A percentile compares a stretch with the other conserved stretches of the same genome.
Conservation (phyloP, 176 grass and related monocot species). For the Pontederia paniculata region DNA sequence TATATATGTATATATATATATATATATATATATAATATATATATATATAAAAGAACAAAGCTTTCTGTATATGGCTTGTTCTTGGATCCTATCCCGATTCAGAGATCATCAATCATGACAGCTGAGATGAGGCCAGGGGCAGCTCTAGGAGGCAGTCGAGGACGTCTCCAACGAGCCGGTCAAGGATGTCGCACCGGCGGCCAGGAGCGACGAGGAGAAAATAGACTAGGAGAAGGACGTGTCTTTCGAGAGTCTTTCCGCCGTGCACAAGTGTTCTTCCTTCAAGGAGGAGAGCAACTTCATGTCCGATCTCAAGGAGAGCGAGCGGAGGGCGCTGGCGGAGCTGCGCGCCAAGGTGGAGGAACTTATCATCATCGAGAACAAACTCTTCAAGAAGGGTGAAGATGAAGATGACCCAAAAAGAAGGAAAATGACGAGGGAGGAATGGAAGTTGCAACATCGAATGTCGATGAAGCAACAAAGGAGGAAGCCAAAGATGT, state of each 20-base stretch:
- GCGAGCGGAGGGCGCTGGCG: constrained; percentile 54
- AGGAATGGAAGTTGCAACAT: not conserved
- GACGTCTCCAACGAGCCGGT: too few species aligned
- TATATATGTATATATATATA: too few species aligned
- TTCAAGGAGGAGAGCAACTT: constrained; percentile 94
- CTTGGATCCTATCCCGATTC: too few species aligned
- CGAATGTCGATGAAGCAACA: too few species aligned
- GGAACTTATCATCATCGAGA: constrained; percentile 47
- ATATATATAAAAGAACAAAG: too few species aligned
- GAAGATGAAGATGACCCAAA: not conserved
- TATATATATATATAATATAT: too few species aligned
- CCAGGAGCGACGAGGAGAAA: constrained; percentile 1
- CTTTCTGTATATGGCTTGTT: too few species aligned
- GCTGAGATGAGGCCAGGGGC: too few species aligned
- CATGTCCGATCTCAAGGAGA: constrained; percentile 61
- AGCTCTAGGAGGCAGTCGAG: too few species aligned
- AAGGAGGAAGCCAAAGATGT: not conserved
- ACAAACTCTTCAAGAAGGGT: constrained; percentile 31
- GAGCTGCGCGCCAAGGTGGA: constrained; percentile 66
- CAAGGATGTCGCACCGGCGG: too few species aligned
- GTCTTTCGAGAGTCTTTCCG: constrained; percentile 6
- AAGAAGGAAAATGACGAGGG: constrained; percentile 7
- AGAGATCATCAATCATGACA: too few species aligned
- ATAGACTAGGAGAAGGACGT: constrained; percentile 19
- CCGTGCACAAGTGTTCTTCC: constrained; percentile 39